Base-by-base conservation (phyloP, 768 basidiomycete genomes). In the Cystobasidiopsis lactophilus region DNA sequence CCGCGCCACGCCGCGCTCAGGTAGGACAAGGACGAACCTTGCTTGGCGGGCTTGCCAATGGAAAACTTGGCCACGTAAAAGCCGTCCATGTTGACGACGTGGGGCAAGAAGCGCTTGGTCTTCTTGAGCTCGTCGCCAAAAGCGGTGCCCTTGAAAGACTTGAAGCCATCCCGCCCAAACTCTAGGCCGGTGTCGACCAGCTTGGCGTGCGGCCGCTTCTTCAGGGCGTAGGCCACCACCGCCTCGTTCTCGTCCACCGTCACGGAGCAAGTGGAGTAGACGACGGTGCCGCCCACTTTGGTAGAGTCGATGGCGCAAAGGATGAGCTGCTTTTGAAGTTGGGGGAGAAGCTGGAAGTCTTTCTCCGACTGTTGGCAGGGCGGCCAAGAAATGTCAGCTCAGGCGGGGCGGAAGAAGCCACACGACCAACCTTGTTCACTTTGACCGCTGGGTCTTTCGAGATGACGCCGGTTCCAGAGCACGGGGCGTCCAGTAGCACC, bases 61-160 rank as follows among this genome's bases (percentile, higher is more conserved):
- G 83, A 89, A 74, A 98, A 85, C 68, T 96, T 96, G 54, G 91
- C 91, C 52, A 96, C 89, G 66, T 75, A 98, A 74, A 98, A 98
- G 4, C 93, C 93, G 66, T 98, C 93, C 89, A 96, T 93, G 68
- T 98, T 98, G 69, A 95, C 89, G 61, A 93, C 88, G 35, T 61
- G 60, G 38, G 62, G 68, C 46, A 88, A 91, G 67, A 86, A 91
- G 56, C 93, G 72, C 59, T 86, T 71, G 19, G 93, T 93, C 58
- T 91, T 67, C 57, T 70, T 73, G 61, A 98, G 65, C 58, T 75
- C 81, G 31, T 80, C 72, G 65, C 78, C 73, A 69, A 96, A 96
- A 29, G 68, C 74, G 73, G 89, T 96, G 21, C 91, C 93, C 49
- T 85, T 78, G 71, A 79, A 96, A 55, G 74, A 76, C 30, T 79